Conservation (phyloP, 139 green algal genomes). For the Coelastrella sp. region DNA sequence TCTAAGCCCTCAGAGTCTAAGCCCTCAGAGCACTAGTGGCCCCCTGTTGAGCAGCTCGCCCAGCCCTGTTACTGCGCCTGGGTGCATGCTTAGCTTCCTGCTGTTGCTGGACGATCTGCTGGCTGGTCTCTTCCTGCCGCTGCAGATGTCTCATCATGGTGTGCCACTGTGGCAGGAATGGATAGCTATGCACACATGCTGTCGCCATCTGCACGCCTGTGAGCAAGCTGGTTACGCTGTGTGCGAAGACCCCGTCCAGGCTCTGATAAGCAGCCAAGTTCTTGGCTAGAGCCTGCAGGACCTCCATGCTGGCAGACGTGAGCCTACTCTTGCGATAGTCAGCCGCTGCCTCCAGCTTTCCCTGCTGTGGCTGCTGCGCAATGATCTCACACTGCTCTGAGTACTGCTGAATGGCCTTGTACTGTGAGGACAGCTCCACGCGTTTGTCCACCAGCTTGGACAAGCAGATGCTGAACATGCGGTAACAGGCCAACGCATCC, state of each 20-base stretch:
- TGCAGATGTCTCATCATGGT: neutral
- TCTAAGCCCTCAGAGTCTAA: neutral
- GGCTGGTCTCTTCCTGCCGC: neutral
- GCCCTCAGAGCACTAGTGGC: neutral
- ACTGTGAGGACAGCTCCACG: slow-evolving; percentile 1
- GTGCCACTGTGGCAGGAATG: slow-evolving; percentile 36
- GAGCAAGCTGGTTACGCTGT: slow-evolving; percentile 29
- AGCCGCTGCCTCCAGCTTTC: neutral
- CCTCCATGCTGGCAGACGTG: slow-evolving; percentile 2
- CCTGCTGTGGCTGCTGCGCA: neutral
- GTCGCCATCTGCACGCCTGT: slow-evolving; percentile 13
- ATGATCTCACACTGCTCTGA: neutral
- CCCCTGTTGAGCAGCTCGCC: neutral
- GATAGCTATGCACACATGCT: slow-evolving; percentile 28
- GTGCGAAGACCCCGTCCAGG: slow-evolving; percentile 26
- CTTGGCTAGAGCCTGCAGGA: slow-evolving; percentile 21
- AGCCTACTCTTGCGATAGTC: neutral
- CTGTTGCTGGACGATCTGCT: neutral
- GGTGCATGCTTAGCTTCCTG: neutral
- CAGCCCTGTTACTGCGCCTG: neutral
- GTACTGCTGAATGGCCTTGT: slow-evolving; percentile 33
- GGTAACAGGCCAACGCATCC: slow-evolving; percentile 22
- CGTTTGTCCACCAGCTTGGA: slow-evolving; percentile 27
- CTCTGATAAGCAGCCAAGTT: slow-evolving; percentile 21
- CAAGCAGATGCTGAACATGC: slow-evolving; percentile 17